Evolutionary conservation across 176 grass and related monocot genomes (phyloP).

Genomic region (Hyparrhenia diplandra): DNA sequence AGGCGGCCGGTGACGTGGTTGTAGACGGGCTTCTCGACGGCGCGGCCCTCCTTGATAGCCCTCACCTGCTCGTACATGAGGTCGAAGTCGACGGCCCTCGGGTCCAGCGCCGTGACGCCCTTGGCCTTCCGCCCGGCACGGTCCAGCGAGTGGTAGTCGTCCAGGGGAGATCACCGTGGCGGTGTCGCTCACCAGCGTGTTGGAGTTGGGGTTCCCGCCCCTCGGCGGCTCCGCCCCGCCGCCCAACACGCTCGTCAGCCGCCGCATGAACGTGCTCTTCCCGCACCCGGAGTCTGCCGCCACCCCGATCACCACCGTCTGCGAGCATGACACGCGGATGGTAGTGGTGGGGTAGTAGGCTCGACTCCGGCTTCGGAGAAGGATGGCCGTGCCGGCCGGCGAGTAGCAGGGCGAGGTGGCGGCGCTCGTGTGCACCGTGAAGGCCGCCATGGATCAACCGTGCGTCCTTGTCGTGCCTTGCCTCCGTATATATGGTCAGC

Average conservation of each 20-base stretch:
- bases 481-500: background rate
- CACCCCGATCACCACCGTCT: conserved; percentile 57
- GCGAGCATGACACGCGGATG: conserved; percentile 43
- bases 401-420: conserved; percentile 18
- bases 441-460: conserved; percentile 38
- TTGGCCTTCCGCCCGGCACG: conserved; percentile 43
- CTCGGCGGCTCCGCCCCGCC: conserved; percentile 43
- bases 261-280: conserved; percentile 63
- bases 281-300: conserved; percentile 72
- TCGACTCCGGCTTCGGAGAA: conserved; percentile 11
- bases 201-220: conserved; percentile 52
- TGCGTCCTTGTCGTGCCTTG: background rate
- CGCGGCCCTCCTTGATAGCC: conserved; percentile 46
- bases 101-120: conserved; percentile 49
- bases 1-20: conserved; percentile 56
- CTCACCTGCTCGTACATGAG: conserved; percentile 71
- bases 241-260: conserved; percentile 62
- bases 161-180: conserved; percentile 60
- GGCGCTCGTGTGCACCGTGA: conserved; percentile 29
- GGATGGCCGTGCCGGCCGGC: conserved; percentile 30
- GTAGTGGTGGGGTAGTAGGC: background rate
- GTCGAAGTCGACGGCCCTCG: conserved; percentile 50
- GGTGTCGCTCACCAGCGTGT: conserved; percentile 53
- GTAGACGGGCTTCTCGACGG: conserved; percentile 67
- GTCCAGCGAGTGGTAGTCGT: conserved; percentile 77